Percentiles rank a stretch among this genome's conserved stretches.
These are phyloP conservation scores for Skeletonema marinoi DNA, from an alignment of 108 stramenopile genomes.

Conservation along the genomic window DNA sequence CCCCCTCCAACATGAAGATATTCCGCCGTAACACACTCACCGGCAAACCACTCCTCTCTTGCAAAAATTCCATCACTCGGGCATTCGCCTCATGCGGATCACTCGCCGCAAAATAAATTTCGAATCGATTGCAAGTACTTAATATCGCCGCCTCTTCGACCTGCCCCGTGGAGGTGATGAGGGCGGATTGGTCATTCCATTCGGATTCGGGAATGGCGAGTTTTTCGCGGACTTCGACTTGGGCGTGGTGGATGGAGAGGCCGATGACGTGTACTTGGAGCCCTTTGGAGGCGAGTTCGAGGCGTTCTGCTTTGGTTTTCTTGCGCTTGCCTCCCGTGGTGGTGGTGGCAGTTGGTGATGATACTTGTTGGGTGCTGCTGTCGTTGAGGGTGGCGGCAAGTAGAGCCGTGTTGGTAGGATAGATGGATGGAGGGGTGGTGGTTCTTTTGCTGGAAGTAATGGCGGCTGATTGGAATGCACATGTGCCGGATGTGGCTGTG, in stretches of 20 bases:
- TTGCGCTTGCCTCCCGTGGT: conserved; percentile 16
- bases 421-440: background rate
- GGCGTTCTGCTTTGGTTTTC: conserved; percentile 65
- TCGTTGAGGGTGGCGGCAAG: conserved; percentile 39
- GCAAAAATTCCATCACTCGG: conserved; percentile 83
- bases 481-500: background rate
- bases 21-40: conserved; percentile 84
- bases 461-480: conserved; percentile 30
- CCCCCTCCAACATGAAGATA: conserved; percentile 93
- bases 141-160: conserved; percentile 95
- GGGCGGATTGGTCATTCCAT: conserved; percentile 90
- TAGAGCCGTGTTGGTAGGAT: background rate
- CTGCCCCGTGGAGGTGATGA: conserved; percentile 76
- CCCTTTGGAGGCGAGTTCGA: conserved; percentile 87
- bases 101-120: conserved; percentile 94
- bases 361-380: background rate
- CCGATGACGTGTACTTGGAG: conserved; percentile 96
- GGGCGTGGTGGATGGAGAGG: conserved; percentile 96
- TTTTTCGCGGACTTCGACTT: conserved; percentile 97
- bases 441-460: background rate
- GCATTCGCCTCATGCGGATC: conserved; percentile 92
- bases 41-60: conserved; percentile 82
- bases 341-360: background rate
- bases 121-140: conserved; percentile 98
- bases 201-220: conserved; percentile 94